These are phyloP conservation scores for Narthecium ossifragum DNA, from an alignment of 106 monocot genomes.

Conservation along the genomic window DNA sequence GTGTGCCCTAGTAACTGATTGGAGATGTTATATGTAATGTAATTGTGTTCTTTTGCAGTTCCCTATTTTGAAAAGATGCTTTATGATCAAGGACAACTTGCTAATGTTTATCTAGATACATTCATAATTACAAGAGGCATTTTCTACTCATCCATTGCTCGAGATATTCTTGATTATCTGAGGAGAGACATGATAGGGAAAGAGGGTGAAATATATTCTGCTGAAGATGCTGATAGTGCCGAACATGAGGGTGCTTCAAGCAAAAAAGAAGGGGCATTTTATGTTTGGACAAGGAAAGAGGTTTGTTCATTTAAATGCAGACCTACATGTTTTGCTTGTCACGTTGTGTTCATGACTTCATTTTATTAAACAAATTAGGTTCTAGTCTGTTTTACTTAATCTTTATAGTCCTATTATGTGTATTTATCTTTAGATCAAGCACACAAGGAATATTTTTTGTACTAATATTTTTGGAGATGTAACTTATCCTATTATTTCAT, in stretches of 20 bases:
- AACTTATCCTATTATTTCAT: no score
- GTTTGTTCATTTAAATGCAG: no score
- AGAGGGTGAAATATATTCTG: slow-evolving; percentile 84
- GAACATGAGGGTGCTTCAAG: slow-evolving; percentile 56
- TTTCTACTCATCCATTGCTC: slow-evolving; percentile 57
- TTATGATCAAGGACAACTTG: slow-evolving; percentile 93
- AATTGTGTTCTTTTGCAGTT: slow-evolving; percentile 39
- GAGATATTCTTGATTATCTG: slow-evolving; percentile 89
- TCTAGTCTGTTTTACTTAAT: no score
- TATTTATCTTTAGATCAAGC: no score
- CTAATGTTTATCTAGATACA: slow-evolving; percentile 70
- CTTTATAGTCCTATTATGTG: no score
- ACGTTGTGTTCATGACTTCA: no score
- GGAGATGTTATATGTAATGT: background rate
- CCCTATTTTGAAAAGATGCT: slow-evolving; percentile 99
- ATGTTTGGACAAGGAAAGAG: slow-evolving; percentile 90
- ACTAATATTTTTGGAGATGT: no score
- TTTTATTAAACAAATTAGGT: no score
- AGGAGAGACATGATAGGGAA: slow-evolving; percentile 84
- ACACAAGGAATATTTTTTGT: no score
- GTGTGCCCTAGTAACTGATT: no score
- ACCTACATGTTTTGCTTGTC: no score
- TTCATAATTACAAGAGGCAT: slow-evolving; percentile 59
- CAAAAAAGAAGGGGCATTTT: slow-evolving; percentile 96
- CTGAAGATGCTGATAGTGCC: slow-evolving; percentile 98